Evolutionary conservation across 139 green algal species (phyloP).

Genomic region (Chlamydomonas asymmetrica): DNA sequence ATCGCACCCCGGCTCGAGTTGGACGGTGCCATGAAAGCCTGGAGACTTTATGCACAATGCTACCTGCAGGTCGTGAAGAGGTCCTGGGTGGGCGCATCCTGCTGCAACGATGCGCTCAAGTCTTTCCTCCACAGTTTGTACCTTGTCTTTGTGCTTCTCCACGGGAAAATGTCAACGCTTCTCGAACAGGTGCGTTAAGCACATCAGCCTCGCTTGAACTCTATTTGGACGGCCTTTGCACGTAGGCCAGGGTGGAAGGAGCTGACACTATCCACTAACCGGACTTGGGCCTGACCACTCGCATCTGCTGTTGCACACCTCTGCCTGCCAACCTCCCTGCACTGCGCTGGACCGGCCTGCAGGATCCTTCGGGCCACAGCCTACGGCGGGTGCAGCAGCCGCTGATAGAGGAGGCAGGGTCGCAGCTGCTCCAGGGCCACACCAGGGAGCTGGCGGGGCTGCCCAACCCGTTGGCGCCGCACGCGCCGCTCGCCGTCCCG

Average conservation of each 20-base stretch:
- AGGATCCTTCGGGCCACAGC: constrained; percentile 11
- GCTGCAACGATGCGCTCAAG: constrained; percentile 18
- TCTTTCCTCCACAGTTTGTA: constrained; percentile 9
- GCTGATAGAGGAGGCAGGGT: constrained; percentile 25
- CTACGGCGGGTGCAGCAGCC: constrained; percentile 26
- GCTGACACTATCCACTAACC: background rate
- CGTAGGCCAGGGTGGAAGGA: too few relatives aligned
- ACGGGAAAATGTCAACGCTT: constrained; percentile 11
- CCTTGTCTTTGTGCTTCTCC: constrained; percentile 26
- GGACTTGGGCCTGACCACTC: background rate
- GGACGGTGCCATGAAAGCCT: too few relatives aligned
- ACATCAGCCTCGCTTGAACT: background rate
- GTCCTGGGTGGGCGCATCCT: constrained; percentile 6
- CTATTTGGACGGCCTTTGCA: too few relatives aligned
- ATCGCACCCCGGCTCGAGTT: background rate
- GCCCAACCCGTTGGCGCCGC: constrained; percentile 29
- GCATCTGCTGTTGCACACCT: too few relatives aligned
- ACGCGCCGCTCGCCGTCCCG: constrained; percentile 11
- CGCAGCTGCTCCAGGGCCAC: constrained; percentile 14
- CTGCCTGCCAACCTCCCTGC: too few relatives aligned
- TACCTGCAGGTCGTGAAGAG: constrained; percentile 10
- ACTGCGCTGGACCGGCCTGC: background rate
- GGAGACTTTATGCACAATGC: too few relatives aligned
- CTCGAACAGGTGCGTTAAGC: constrained; percentile 26
- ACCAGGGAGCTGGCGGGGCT: background rate